Evolutionary conservation across 805 yeast genomes (phyloP), one percentile per base, ranked within the genome.

Genomic region (Yarrowia deformans): DNA sequence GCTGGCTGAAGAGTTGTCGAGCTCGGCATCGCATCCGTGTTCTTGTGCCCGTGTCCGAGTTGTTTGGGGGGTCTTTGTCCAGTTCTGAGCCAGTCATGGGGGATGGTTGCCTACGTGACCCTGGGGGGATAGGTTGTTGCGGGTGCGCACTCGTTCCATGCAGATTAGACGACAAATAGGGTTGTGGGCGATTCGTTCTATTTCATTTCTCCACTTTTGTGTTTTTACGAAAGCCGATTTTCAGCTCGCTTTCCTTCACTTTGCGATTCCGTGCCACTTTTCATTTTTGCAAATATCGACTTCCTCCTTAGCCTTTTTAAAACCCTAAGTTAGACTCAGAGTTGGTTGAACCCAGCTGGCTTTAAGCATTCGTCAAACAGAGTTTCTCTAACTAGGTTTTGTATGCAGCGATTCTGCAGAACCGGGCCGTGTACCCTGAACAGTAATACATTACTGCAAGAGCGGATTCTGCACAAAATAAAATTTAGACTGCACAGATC

Each of bases 361-460:
- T 7, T n/a, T 39, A 54, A 39, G 45, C 45, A 39, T 54, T 54
- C 60, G 60, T 39, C 45, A 54, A 54, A 54, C 23, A 54, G 9
- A 54, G 18, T 54, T 39, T 43, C 8, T 3, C n/a, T 18, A 52
- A 54, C 60, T 54, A 39, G 60, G 34, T 54, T 54, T 54, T 29
- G 48, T 16, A 23, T 56, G 63, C 63, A 56, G 63, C 63, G 63
- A 56, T 56, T 56, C 63, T 56, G 63, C 63, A 42, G 63, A 42
- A 56, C 63, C 48, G 63, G 63, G 48, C 63, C 63, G 48, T 54
- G 60, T 54, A 39, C 60, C 45, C 43, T 54, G 60, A 39, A 23
- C 14, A 23, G 60, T 19, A 54, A 54, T 54, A 5, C 45, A 7
- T 19, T 0, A 2, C 35, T 19, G 7, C 14, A 8, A 10, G 18